phyloP scores from a whole-genome alignment of 768 basidiomycete genomes.

The Pleurotus platypus region DNA sequence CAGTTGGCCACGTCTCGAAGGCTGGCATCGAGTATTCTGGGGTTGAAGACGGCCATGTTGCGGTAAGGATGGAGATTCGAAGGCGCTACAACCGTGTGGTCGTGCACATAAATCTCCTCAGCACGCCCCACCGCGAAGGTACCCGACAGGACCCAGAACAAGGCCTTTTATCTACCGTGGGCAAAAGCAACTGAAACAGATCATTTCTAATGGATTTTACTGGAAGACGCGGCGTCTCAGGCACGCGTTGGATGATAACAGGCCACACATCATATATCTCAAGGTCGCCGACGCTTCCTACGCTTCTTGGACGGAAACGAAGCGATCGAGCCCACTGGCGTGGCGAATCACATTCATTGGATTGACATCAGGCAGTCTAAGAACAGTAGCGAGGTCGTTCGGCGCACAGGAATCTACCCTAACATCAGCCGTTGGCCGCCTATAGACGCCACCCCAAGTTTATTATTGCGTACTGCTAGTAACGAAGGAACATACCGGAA shows the following conservation, averaged over 20 bases:
- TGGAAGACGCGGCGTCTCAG: neutral
- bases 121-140: slow-evolving; percentile 1
- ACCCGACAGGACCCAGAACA: slow-evolving; percentile 8
- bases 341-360: neutral
- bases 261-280: too few species aligned
- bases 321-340: too few species aligned
- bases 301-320: too few species aligned
- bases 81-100: slow-evolving; percentile 6
- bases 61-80: neutral
- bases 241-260: too few species aligned
- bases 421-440: neutral
- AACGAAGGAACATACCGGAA: slow-evolving; percentile 7
- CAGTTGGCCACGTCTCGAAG: slow-evolving; percentile 62
- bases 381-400: neutral
- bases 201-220: neutral
- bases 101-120: slow-evolving; percentile 5
- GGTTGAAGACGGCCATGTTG: slow-evolving; percentile 65
- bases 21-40: slow-evolving; percentile 73
- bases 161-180: slow-evolving; percentile 1
- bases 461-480: neutral
- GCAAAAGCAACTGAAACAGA: slow-evolving; percentile 3
- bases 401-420: neutral
- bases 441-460: neutral
- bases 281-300: too few species aligned
- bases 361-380: neutral